Evolutionary conservation across 2,329 filamentous ascomycete species (phyloP).

Genomic region (Ceratocystis huliohia): DNA sequence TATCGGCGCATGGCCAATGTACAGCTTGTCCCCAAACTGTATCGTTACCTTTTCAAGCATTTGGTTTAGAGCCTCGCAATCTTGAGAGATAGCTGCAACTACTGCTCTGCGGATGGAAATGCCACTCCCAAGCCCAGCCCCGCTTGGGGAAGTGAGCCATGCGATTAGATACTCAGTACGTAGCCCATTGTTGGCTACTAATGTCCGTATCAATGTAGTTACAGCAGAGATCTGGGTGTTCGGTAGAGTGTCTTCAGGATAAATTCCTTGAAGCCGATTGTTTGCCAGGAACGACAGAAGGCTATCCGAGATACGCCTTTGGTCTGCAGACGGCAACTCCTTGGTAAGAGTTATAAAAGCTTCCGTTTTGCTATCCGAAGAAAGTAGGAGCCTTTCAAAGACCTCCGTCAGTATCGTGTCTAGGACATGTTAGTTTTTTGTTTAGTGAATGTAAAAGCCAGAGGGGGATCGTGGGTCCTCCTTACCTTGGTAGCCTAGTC

Average conservation of each 20-base stretch:
- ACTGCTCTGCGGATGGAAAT: constrained; percentile 56
- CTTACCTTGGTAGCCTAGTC: constrained; percentile 59
- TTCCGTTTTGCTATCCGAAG: constrained; percentile 22
- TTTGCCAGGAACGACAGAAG: constrained; percentile 34
- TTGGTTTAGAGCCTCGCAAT: constrained; percentile 38
- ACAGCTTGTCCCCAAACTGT: constrained; percentile 74
- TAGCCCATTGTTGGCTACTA: constrained; percentile 37
- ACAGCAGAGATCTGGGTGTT: constrained; percentile 39
- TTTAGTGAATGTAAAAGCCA: not conserved
- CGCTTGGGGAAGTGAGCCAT: constrained; percentile 54
- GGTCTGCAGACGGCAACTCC: constrained; percentile 11
- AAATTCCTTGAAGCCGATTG: constrained; percentile 32
- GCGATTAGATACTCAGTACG: constrained; percentile 43
- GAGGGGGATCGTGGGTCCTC: constrained; percentile 17
- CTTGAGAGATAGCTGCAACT: constrained; percentile 43
- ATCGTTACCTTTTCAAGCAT: constrained; percentile 56
- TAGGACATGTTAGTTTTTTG: constrained; percentile 12
- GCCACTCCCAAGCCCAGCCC: constrained; percentile 50
- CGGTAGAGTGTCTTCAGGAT: constrained; percentile 24
- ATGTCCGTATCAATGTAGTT: constrained; percentile 41
- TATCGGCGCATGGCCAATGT: constrained; percentile 73
- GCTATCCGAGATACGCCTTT: constrained; percentile 25
- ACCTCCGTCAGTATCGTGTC: constrained; percentile 22
- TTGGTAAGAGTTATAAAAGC: constrained; percentile 26
- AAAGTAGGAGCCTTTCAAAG: constrained; percentile 31